Evolutionary conservation across 2,329 filamentous ascomycete genomes (phyloP), one percentile per base, ranked within the genome.

Genomic region (Ophiostoma sp.): DNA sequence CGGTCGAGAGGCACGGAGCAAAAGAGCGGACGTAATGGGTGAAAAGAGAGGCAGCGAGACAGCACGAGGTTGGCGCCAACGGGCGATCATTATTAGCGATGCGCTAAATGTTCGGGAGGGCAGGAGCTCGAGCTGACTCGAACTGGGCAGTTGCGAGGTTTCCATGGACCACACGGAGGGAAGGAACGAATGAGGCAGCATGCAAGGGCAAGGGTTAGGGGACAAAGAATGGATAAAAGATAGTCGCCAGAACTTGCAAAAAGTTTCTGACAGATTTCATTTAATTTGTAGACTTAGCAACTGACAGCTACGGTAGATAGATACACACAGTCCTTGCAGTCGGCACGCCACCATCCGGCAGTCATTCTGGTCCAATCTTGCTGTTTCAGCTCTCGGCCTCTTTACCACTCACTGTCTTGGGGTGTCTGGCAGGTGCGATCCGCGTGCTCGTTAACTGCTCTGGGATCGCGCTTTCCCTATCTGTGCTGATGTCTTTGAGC

Each of bases 11-110:
- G 57, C 22, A 36, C 25, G 28, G n/a, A 55, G 50, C 22, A 55
- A 55, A 48, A 31, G 63, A 50, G 17, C 17, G 28, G 25, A n/a
- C 15, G 42, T 12, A 15, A 61, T 19, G 28, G 17, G 57, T 12
- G 36, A 15, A 33, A 66, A 48, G 19, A 33, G 39, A 68, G 64
- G 39, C 39, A 31, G 25, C 39, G 39, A 66, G 22, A 48, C 22
- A 33, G 25, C n/a, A 33, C 42, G 25, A 68, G 25, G 42, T 22
- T 68, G 64, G 42, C 64, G 64, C 42, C 64, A 33, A 33, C 31
- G 66, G 66, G 45, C 66, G 66, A 69, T 69, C 66, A 69, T 69
- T 55, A 55, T 69, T 69, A 69, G 64, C 64, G 59, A 63, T 63
- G 59, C 33, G 33, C 59, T 63, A 45, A 45, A 36, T 25, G 22